Evolutionary conservation across 805 yeast species (phyloP), one percentile per base, ranked within the genome.

Genomic region (Lachancea meyersii): DNA sequence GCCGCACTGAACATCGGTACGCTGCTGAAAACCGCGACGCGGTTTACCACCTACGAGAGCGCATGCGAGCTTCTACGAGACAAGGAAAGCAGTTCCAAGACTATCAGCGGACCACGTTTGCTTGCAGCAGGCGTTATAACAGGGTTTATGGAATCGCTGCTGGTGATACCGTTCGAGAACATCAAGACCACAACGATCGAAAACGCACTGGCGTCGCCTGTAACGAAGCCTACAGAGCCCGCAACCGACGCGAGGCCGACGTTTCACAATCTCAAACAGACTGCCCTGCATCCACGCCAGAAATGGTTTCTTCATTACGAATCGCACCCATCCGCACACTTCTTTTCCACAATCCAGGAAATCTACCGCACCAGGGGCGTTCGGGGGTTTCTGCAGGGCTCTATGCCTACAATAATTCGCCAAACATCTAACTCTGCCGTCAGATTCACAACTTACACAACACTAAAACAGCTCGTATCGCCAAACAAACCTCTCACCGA

Each of bases 131-230:
- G 95, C 8, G 71, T 73, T 1, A 75, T 86, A 68, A 84, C 95
- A 4, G 97, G 95, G 2, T 71, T 83, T 44, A 66, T 81, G 34
- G 97, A 93, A 61, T 80, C 94, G 2, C 49, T 88, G 26, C 76
- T 84, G 72, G 77, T 91, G 18, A 84, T 93, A 16, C 98, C 97
- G 0, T 89, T 91, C 60, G 98, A 91, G 57, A 85, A 82, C 55
- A 71, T 87, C 50, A 87, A 87, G 57, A 80, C 84, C 2, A 72
- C 82, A 7, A 76, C 85, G 85, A 80, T 87, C 47, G 94, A 86
- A 54, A 80, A 82, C 56, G 70, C 80, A 38, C 52, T 73, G 57
- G 55, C 62, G 19, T 52, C 52, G 43, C 55, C 45, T 51, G 46
- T 38, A 11, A 41, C 28, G 8, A 41, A 24, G 23, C 23, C 32